Percentiles rank a stretch among this genome's conserved stretches.
phyloP scores from a whole-genome alignment of 352 stramenopile species.

The Phytophthora litchii region DNA sequence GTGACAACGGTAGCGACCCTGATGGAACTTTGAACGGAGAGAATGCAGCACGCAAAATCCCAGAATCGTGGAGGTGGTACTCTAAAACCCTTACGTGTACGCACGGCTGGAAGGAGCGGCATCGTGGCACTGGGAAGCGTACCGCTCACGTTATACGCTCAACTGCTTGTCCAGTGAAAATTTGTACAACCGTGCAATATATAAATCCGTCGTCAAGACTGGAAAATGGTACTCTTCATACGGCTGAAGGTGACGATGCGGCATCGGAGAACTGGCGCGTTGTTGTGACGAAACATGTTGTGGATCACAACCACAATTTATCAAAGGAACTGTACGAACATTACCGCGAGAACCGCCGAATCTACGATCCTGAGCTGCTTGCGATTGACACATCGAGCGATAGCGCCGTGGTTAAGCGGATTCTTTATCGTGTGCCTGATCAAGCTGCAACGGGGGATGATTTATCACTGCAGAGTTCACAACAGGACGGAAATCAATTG shows the following conservation, averaged over 20 bases:
- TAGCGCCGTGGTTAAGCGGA: slow-evolving; percentile 31
- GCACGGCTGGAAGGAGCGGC: slow-evolving; percentile 83
- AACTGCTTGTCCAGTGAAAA: slow-evolving; percentile 74
- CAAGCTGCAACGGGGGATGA: background rate
- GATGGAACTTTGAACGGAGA: slow-evolving; percentile 15
- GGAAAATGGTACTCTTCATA: background rate
- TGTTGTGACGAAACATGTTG: slow-evolving; percentile 76
- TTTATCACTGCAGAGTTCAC: slow-evolving; percentile 1
- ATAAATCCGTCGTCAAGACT: slow-evolving; percentile 24
- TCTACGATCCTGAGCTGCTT: slow-evolving; percentile 77
- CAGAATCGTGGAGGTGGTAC: slow-evolving; percentile 79
- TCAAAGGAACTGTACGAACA: slow-evolving; percentile 74
- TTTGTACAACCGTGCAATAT: slow-evolving; percentile 80
- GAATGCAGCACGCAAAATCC: slow-evolving; percentile 46
- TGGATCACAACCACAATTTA: slow-evolving; percentile 85
- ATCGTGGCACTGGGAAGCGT: slow-evolving; percentile 67
- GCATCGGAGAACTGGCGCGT: slow-evolving; percentile 51
- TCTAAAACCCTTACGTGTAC: slow-evolving; percentile 83
- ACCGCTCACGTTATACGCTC: slow-evolving; percentile 67
- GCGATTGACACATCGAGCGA: slow-evolving; percentile 56
- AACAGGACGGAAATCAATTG: slow-evolving; percentile 4
- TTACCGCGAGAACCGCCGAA: slow-evolving; percentile 79
- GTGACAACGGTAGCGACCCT: slow-evolving; percentile 27
- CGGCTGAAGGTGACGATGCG: background rate
- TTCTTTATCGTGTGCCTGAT: slow-evolving; percentile 9